A percentile compares a stretch with the other conserved stretches of the same genome.
Conservation (phyloP, 2,329 filamentous ascomycete species). For the Knoxdaviesia capensis region DNA sequence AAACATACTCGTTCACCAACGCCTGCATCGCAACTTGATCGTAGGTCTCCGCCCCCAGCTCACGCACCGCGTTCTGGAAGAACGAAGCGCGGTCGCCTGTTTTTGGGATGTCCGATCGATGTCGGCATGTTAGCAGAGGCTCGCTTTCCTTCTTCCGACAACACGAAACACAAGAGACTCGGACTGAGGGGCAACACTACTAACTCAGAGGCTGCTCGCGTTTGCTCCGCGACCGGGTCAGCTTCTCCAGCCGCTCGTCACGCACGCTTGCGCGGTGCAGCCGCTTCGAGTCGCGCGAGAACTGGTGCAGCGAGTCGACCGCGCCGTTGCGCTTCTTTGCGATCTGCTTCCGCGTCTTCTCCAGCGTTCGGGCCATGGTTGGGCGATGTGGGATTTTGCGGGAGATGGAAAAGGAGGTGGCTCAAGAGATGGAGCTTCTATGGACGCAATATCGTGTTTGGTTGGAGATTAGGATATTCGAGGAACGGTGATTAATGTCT, state of each 20-base stretch:
- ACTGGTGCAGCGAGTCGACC: conserved; percentile 61
- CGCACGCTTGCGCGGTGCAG: conserved; percentile 60
- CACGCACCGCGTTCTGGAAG: conserved; percentile 39
- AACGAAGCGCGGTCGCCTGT: conserved; percentile 46
- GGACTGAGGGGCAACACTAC: conserved; percentile 8
- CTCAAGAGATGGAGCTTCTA: too few relatives aligned
- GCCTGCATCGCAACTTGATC: conserved; percentile 29
- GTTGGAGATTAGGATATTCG: too few relatives aligned
- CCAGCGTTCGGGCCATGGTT: conserved; percentile 55
- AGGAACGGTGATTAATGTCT: too few relatives aligned
- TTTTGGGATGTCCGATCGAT: background rate
- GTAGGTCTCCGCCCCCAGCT: conserved; percentile 24
- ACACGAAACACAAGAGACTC: too few relatives aligned
- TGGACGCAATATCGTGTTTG: too few relatives aligned
- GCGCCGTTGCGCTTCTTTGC: conserved; percentile 65
- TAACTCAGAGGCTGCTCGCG: conserved; percentile 55
- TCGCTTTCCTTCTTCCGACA: too few relatives aligned
- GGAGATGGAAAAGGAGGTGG: too few relatives aligned
- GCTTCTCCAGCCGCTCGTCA: conserved; percentile 63
- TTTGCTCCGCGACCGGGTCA: conserved; percentile 49
- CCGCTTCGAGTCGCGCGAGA: conserved; percentile 68
- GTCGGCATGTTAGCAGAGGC: too few relatives aligned
- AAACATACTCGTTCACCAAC: conserved; percentile 29
- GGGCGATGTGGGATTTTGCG: background rate
- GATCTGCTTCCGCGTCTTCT: conserved; percentile 79